Base-by-base conservation (phyloP, 352 stramenopile genomes). In the Halophytophthora batemanensis region DNA sequence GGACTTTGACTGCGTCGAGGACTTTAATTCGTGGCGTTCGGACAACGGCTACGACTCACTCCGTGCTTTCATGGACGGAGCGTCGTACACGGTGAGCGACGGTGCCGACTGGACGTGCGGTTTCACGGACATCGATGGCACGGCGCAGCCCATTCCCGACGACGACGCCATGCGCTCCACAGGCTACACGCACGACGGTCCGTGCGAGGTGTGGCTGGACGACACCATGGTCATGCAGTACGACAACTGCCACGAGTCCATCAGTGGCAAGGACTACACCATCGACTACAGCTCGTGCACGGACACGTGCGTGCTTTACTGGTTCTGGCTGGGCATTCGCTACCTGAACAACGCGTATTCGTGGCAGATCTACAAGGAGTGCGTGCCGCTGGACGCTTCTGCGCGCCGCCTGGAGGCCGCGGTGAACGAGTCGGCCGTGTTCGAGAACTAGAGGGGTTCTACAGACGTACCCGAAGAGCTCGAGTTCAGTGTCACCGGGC, bases 331-430 rank as follows among this genome's bases (percentile, higher is more conserved):
- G 56, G 56, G 56, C 6, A 43, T 59, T 5, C 56, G 56, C 14
- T 64, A 59, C 50, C 13, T 40, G 4, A 34, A 63, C 29, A 53
- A 44, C 13, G 50, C 33, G 38, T 50, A 51, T 29, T 69, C 61
- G 50, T 69, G 55, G 55, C 61, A 69, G 42, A 53, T 69, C 19
- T 69, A 69, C 50, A 69, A 69, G 50, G 50, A 54, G 6, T 69
- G 55, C 31, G 42, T 69, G n/a, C 56, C 55, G n/a, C 37, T 60
- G 5, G 29, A 23, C 17, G 45, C 28, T n/a, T 35, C 28, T 18
- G 22, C 12, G 6, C 42, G 42, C 17, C 22, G 23, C 3, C 22
- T 23, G n/a, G 42, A 48, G 42, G 22, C 11, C 22, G 42, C 42
- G 15, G 47, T 15, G 17, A 56, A 56, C 50, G 40, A 14, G 41